Evolutionary conservation across 1,284 basidiomycete genomes (phyloP), one percentile per base, ranked within the genome.

Genomic region (Porodaedalea pini): DNA sequence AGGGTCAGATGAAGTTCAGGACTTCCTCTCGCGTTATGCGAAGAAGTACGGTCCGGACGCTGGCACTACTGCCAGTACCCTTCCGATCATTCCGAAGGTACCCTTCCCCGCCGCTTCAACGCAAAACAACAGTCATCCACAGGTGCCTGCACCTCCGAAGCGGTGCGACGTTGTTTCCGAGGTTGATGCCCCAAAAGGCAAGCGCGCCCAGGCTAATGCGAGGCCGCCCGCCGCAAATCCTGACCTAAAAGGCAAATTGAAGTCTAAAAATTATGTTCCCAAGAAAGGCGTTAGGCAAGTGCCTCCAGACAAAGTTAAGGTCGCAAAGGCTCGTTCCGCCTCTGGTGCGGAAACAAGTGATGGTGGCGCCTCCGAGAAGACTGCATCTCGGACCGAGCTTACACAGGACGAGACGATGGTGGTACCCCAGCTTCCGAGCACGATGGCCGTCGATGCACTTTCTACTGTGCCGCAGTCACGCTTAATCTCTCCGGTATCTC

Each of bases 1-100:
- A 41, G 37, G 25, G 13, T 10, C 43, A 34, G 48, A 56, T 31
- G 54, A 56, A 29, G 54, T 56, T 21, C 47, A 56, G 23, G 45
- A 56, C 37, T 56, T 56, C 48, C 54, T 56, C 47, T 50, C 39
- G 54, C 54, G 54, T 34, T 50, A 50, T 41, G 54, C 54, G n/a
- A 50, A 56, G 27, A 56, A 50, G 48, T 56, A 50, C 29, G 47
- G 47, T 2, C 13, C 47, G 23, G 36, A n/a, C 7, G 8, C 21
- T 4, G 37, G 41, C 21, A 10, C 34, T 25, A 11, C 44, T 56
- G 19, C 54, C 32, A 47, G 19, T 5, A 25, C 7, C 21, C 21
- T 27, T 31, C 21, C 51, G 19, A 15, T 29, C 21, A 15, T 3
- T 37, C 36, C 45, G 29, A 47, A 31, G 45, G 13, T 23, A 17